Percentiles rank a stretch among this genome's conserved stretches.
These are phyloP conservation scores for Periconia sp. DNA, from an alignment of 2,329 filamentous ascomycete genomes.

Conservation along the genomic window DNA sequence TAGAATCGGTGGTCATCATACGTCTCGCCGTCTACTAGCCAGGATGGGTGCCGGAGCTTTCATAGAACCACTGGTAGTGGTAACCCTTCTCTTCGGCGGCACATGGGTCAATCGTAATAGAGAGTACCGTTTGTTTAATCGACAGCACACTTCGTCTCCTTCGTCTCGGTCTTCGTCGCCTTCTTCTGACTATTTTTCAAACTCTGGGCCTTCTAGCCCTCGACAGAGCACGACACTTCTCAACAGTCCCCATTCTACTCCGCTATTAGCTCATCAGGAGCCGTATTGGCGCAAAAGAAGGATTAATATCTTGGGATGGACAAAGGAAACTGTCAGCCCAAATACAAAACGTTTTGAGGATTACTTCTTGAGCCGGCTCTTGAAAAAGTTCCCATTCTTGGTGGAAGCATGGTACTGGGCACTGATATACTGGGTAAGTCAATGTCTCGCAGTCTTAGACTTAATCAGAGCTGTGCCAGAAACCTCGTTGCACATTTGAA, in stretches of 20 bases:
- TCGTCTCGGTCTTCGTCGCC: slow-evolving; percentile 42
- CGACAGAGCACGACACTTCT: slow-evolving; percentile 38
- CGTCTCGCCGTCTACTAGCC: neutral
- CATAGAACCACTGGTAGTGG: slow-evolving; percentile 63
- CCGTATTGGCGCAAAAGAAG: slow-evolving; percentile 55
- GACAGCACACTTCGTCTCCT: slow-evolving; percentile 18
- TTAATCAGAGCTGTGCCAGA: neutral
- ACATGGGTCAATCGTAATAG: slow-evolving; percentile 63
- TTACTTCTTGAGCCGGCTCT: slow-evolving; percentile 63
- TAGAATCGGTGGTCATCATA: neutral
- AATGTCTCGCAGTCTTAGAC: neutral
- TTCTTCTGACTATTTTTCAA: slow-evolving; percentile 29
- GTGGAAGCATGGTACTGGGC: slow-evolving; percentile 79
- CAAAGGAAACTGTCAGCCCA: slow-evolving; percentile 57
- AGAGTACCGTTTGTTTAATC: slow-evolving; percentile 39
- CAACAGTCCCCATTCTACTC: slow-evolving; percentile 40
- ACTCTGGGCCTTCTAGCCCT: slow-evolving; percentile 46
- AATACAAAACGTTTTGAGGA: slow-evolving; percentile 64
- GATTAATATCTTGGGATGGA: slow-evolving; percentile 50
- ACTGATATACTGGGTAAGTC: slow-evolving; percentile 72
- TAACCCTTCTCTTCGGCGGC: slow-evolving; percentile 61
- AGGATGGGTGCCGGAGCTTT: slow-evolving; percentile 59
- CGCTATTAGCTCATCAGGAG: slow-evolving; percentile 45
- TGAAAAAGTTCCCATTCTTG: slow-evolving; percentile 70
- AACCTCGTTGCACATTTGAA: neutral